These are phyloP conservation scores for Rhodosporidiobolus sp. DNA, from an alignment of 768 basidiomycete species.

Conservation along the genomic window DNA sequence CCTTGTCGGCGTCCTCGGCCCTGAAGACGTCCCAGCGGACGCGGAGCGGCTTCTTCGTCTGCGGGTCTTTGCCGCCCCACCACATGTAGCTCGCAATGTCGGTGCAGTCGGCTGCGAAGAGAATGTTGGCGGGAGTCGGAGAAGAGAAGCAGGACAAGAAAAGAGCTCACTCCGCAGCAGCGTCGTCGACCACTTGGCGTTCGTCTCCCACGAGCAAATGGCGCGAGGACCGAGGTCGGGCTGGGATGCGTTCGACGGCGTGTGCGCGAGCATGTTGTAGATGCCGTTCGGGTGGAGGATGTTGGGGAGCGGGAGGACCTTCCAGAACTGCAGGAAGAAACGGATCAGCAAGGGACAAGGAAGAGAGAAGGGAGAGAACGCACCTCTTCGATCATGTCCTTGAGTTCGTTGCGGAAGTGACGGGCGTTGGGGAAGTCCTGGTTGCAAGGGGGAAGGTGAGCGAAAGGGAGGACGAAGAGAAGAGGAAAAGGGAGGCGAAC, in stretches of 20 bases:
- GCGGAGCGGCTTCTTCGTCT: slow-evolving; percentile 15
- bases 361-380: background rate
- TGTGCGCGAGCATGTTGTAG: slow-evolving; percentile 29
- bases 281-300: slow-evolving; percentile 28
- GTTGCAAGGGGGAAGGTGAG: background rate
- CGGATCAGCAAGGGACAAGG: too few relatives aligned
- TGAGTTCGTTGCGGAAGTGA: slow-evolving; percentile 13
- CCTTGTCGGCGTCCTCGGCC: slow-evolving; percentile 8
- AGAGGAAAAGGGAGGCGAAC: background rate
- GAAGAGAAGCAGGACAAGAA: fast-evolving
- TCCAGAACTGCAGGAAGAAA: slow-evolving; percentile 4
- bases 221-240: slow-evolving; percentile 12
- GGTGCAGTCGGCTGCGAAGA: background rate
- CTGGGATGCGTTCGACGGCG: slow-evolving; percentile 23
- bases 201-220: slow-evolving; percentile 18
- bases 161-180: slow-evolving; percentile 17
- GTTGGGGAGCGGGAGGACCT: slow-evolving; percentile 19
- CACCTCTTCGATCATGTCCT: slow-evolving; percentile 10
- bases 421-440: slow-evolving; percentile 12
- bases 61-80: slow-evolving; percentile 16
- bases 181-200: slow-evolving; percentile 20
- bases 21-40: slow-evolving; percentile 29
- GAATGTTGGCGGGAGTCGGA: background rate
- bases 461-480: too few relatives aligned
- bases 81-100: slow-evolving; percentile 20